A percentile compares a stretch with the other conserved stretches of the same genome.
phyloP scores from a whole-genome alignment of 164 flowering plant species.

The Umbilicus rupestris region DNA sequence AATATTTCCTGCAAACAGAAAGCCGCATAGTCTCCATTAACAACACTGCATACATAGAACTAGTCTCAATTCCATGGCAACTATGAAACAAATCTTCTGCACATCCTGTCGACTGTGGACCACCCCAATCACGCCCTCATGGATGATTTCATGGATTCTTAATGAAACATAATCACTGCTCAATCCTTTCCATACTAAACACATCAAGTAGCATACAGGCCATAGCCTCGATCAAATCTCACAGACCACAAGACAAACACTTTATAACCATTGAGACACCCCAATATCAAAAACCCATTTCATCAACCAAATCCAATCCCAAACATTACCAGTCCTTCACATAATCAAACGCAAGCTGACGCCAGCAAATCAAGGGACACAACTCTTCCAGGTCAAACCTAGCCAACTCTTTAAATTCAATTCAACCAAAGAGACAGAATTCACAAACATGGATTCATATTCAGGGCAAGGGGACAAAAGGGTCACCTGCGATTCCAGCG shows the following conservation, averaged over 20 bases:
- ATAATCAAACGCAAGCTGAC: not conserved
- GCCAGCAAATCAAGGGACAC: not conserved
- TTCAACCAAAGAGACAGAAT: conserved; percentile 3
- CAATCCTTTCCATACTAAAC: not conserved
- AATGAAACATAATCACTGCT: not conserved
- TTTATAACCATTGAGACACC: not conserved
- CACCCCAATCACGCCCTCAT: not conserved
- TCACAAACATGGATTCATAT: not conserved
- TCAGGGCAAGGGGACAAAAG: not conserved
- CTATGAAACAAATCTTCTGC: not conserved
- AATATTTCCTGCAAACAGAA: conserved; percentile 50
- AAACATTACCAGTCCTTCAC: not conserved
- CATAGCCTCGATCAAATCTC: no score
- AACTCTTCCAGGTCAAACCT: not conserved
- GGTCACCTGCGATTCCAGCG: conserved; percentile 8
- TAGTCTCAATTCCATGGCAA: not conserved
- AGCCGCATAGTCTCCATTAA: conserved; percentile 1
- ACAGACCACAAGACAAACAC: not conserved
- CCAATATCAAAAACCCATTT: not conserved
- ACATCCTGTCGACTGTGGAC: no score
- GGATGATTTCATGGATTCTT: not conserved
- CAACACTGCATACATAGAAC: not conserved
- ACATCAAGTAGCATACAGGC: no score
- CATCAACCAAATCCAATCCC: not conserved
- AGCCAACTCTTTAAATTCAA: not conserved